Percentiles rank a stretch among this genome's conserved stretches.
Evolutionary conservation across 2,329 filamentous ascomycete genomes (phyloP).

Genomic region (Elsinoe australis): DNA sequence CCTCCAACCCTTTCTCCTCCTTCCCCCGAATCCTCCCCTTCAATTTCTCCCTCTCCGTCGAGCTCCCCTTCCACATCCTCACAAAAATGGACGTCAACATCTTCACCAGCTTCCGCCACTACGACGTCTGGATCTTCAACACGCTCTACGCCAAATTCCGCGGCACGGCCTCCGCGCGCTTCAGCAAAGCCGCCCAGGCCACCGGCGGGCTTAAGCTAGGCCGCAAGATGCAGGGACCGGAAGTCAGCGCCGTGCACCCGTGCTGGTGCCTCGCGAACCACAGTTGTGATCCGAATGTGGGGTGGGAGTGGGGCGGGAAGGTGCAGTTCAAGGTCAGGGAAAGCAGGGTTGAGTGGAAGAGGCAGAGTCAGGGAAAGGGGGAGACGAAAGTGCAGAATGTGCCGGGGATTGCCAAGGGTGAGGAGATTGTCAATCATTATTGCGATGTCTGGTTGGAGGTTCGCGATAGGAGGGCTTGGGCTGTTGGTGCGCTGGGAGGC

Average conservation of each 20-base stretch:
- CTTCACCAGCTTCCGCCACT: conserved; percentile 47
- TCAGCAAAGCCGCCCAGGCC: conserved; percentile 41
- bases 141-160: conserved; percentile 89
- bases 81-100: conserved; percentile 81
- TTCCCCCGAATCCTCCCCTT: conserved; percentile 60
- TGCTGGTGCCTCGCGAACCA: conserved; percentile 97
- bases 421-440: conserved; percentile 91
- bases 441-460: conserved; percentile 77
- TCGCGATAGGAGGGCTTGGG: conserved; percentile 79
- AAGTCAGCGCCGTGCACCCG: conserved; percentile 87
- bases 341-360: conserved; percentile 47
- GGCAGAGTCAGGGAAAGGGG: conserved; percentile 27
- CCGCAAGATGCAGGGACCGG: conserved; percentile 66
- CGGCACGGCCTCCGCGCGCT: conserved; percentile 80
- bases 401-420: conserved; percentile 63
- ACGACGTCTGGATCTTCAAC: conserved; percentile 80
- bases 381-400: conserved; percentile 25
- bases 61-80: conserved; percentile 66
- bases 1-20: conserved; percentile 19
- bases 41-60: conserved; percentile 67
- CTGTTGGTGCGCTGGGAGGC: conserved; percentile 76
- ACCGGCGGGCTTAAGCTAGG: conserved; percentile 27
- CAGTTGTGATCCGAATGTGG: conserved; percentile 88
- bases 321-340: conserved; percentile 63
- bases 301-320: conserved; percentile 82